phyloP scores from a whole-genome alignment of 2,329 filamentous ascomycete species.

The Thielaviopsis euricoi region DNA sequence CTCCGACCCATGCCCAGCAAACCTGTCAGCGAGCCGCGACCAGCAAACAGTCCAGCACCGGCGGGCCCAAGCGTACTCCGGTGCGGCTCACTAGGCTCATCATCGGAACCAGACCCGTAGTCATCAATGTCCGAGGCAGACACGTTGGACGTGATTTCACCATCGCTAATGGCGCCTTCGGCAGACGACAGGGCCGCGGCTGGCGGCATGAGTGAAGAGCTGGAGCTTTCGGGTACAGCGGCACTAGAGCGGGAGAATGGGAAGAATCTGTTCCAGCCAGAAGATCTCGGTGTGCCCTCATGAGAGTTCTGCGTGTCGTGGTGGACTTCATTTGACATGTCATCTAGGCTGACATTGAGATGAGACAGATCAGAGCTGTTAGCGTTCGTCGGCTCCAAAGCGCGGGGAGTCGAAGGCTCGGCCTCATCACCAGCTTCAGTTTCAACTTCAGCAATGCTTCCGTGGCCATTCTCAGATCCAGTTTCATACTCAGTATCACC shows the following conservation, averaged over 20 bases:
- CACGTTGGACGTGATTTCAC: not conserved
- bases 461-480: not conserved
- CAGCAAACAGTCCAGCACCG: not conserved
- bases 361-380: not conserved
- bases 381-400: not conserved
- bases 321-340: not conserved
- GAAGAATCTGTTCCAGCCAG: not conserved
- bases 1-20: not conserved
- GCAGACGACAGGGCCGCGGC: not conserved
- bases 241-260: not conserved
- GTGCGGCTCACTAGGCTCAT: not conserved
- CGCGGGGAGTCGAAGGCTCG: not conserved
- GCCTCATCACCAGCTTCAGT: not conserved
- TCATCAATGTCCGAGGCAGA: not conserved
- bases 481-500: slow-evolving; percentile 3
- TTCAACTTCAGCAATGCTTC: not conserved
- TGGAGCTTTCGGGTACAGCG: not conserved
- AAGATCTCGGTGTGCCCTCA: not conserved
- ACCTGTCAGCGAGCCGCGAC: not conserved
- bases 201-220: not conserved
- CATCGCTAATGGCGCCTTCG: not conserved
- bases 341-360: not conserved
- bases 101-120: not conserved
- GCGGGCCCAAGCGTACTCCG: not conserved
- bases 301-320: not conserved